Conservation (phyloP, 495 filamentous ascomycete genomes). For the Xylaria telfairii region DNA sequence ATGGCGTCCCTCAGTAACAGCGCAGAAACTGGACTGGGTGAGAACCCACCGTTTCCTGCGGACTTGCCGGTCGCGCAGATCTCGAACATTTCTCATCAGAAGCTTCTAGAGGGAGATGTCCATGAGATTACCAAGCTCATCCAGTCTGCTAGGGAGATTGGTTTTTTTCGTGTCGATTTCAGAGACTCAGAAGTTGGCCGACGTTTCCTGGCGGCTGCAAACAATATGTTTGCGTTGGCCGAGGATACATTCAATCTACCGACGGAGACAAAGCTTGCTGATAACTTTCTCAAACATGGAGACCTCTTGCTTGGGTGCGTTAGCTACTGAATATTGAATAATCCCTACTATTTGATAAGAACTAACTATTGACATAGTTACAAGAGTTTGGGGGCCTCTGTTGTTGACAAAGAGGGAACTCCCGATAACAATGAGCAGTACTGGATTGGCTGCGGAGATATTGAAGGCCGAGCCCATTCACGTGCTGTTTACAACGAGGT, state of each 20-base stretch:
- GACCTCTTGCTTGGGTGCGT: background rate
- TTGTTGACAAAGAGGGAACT: background rate
- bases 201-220: background rate
- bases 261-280: constrained; percentile 3
- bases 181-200: background rate
- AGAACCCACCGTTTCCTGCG: background rate
- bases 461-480: constrained; percentile 4
- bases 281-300: background rate
- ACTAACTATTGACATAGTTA: background rate
- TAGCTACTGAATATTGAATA: background rate
- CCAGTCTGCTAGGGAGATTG: background rate
- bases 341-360: background rate
- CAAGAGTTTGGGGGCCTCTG: background rate
- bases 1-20: background rate
- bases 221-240: background rate
- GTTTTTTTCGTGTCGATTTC: background rate
- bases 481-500: constrained; percentile 4
- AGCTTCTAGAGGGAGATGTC: background rate
- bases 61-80: background rate
- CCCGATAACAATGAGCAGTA: constrained; percentile 1
- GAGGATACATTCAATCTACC: constrained; percentile 3
- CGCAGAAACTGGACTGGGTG: background rate
- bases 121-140: background rate
- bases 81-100: background rate
- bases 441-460: constrained; percentile 7